These are phyloP conservation scores for Nitzschia palea DNA, from an alignment of 108 stramenopile genomes.

Conservation along the genomic window DNA sequence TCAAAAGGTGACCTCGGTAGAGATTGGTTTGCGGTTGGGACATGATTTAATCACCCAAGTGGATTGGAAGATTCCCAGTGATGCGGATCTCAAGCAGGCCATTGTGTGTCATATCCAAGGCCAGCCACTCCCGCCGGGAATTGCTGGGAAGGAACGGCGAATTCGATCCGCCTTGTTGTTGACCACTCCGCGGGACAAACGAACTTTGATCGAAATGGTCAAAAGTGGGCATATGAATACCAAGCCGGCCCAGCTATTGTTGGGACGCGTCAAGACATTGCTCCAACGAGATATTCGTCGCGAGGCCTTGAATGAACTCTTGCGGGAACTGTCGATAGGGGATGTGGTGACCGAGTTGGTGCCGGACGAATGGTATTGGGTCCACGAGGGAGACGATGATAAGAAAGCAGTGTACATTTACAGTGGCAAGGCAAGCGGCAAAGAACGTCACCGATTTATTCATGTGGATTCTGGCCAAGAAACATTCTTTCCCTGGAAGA, in stretches of 20 bases:
- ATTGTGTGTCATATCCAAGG: conserved; percentile 29
- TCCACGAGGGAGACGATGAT: conserved; percentile 18
- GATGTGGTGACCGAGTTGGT: conserved; percentile 2
- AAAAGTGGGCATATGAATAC: conserved; percentile 10
- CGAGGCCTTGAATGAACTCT: conserved; percentile 29
- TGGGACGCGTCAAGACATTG: conserved; percentile 29
- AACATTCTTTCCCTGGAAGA: neutral
- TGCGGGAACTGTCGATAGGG: conserved; percentile 35
- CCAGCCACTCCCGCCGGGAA: conserved; percentile 23
- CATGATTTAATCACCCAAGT: conserved; percentile 42
- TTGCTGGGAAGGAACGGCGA: conserved; percentile 5
- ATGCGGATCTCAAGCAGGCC: conserved; percentile 22
- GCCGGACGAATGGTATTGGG: conserved; percentile 40
- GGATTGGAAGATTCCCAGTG: conserved; percentile 33
- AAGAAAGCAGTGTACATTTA: conserved; percentile 33
- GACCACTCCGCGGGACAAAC: conserved; percentile 35
- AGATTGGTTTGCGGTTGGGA: conserved; percentile 39
- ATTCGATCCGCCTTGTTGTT: conserved; percentile 26
- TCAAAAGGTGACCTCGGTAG: conserved; percentile 24
- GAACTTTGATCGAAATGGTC: conserved; percentile 42
- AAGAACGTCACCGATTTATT: conserved; percentile 28
- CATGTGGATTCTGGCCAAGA: conserved; percentile 25
- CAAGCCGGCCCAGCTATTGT: conserved; percentile 30
- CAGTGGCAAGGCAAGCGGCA: conserved; percentile 7
- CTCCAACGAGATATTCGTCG: conserved; percentile 34